Percentiles rank a stretch among this genome's conserved stretches.
phyloP scores from a whole-genome alignment of 306 rosid species.

The Quercus alba region DNA sequence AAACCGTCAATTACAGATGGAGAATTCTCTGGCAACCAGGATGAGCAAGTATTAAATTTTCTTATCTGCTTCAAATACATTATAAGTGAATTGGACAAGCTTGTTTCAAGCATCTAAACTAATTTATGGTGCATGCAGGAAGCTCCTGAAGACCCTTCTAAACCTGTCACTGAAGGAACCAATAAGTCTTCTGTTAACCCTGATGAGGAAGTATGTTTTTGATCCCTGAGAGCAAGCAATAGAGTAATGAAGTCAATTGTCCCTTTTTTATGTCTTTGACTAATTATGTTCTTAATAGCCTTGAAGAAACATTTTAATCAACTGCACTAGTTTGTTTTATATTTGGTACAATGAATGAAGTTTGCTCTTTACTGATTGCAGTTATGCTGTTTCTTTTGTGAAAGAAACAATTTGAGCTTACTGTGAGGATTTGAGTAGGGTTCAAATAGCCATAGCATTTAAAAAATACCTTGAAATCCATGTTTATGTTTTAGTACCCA shows the following conservation, averaged over 20 bases:
- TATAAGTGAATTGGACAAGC: slow-evolving; percentile 12
- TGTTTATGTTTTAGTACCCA: not conserved
- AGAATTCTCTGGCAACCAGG: slow-evolving; percentile 50
- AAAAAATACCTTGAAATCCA: not conserved
- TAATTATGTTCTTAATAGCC: not conserved
- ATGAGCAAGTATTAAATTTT: slow-evolving; percentile 51
- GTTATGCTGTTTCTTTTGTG: not conserved
- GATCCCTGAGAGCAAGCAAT: not conserved
- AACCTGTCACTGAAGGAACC: slow-evolving; percentile 49
- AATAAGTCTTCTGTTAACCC: slow-evolving; percentile 45
- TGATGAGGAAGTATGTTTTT: slow-evolving; percentile 53
- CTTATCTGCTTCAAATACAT: slow-evolving; percentile 9
- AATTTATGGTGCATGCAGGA: slow-evolving; percentile 42
- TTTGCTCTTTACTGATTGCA: not conserved
- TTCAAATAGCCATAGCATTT: not conserved
- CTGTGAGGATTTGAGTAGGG: not conserved
- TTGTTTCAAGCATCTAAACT: slow-evolving; percentile 20
- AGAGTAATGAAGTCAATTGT: not conserved
- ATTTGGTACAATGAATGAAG: not conserved
- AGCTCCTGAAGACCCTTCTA: slow-evolving; percentile 49
- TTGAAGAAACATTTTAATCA: not conserved
- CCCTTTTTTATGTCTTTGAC: not conserved
- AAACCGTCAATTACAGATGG: slow-evolving; percentile 62
- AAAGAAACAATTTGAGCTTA: not conserved
- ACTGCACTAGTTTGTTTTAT: not conserved